These are phyloP conservation scores for Arthromyces matolae DNA, from an alignment of 768 basidiomycete species.

Conservation along the genomic window DNA sequence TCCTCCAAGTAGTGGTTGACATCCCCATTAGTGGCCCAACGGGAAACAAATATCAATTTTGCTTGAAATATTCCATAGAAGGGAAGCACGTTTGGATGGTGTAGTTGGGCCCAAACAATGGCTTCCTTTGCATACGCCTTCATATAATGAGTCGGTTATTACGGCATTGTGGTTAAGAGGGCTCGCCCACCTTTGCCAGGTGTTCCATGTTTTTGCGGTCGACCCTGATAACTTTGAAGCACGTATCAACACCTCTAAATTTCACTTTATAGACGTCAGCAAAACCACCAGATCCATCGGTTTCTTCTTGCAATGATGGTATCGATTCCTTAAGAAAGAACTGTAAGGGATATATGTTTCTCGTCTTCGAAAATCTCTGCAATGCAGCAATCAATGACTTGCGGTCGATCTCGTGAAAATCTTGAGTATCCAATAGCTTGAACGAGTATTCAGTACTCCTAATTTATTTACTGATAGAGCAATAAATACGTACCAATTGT, in stretches of 20 bases:
- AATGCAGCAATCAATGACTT: neutral
- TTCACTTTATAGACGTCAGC: neutral
- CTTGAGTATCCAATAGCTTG: neutral
- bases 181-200: neutral
- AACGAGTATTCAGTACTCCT: no score
- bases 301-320: neutral
- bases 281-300: neutral
- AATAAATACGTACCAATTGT: no score
- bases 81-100: slow-evolving; percentile 1
- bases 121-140: neutral
- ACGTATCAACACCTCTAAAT: neutral
- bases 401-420: neutral
- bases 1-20: no score
- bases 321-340: neutral
- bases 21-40: neutral
- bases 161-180: neutral
- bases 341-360: neutral
- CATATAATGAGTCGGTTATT: neutral
- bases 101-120: slow-evolving; percentile 1
- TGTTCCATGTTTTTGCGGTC: neutral
- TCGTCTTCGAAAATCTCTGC: neutral
- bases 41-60: neutral
- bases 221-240: neutral
- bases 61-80: neutral
- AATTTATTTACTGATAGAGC: no score